Evolutionary conservation across 495 filamentous ascomycete species (phyloP).

Genomic region (Pseudomonodictys pantanalensis): DNA sequence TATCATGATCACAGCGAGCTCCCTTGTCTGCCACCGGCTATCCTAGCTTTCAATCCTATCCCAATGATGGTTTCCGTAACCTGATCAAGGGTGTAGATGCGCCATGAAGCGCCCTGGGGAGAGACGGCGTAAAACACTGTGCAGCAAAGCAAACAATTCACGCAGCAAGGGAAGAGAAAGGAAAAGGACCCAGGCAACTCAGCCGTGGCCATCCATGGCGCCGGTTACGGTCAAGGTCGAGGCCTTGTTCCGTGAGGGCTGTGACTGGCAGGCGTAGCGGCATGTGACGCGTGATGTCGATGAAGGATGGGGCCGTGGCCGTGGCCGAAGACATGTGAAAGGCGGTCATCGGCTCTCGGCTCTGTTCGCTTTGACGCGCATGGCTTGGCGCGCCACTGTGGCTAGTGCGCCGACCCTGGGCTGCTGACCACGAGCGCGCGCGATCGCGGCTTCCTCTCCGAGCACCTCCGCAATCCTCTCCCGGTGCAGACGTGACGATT

Average conservation of each 20-base stretch:
- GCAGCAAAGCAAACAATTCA: not conserved
- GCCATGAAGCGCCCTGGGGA: no score
- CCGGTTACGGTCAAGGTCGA: not conserved
- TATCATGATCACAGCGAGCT: slow-evolving; percentile 33
- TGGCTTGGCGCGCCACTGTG: no score
- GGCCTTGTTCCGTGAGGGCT: not conserved
- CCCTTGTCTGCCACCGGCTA: not conserved
- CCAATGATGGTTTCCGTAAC: not conserved
- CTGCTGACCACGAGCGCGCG: no score
- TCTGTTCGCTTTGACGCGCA: not conserved
- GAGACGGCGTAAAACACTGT: no score
- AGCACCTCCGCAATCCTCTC: no score
- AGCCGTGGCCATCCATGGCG: slow-evolving; percentile 19
- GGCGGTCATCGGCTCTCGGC: slow-evolving; percentile 4
- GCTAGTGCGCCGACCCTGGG: no score
- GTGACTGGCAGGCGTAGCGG: slow-evolving; percentile 1
- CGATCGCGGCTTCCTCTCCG: no score
- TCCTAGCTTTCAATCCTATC: not conserved
- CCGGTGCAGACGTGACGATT: no score
- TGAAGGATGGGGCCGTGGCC: not conserved
- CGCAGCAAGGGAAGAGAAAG: not conserved
- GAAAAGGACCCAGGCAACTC: not conserved
- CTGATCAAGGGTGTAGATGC: not conserved
- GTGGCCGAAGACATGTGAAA: slow-evolving; percentile 24
- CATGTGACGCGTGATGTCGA: slow-evolving; percentile 16